These are phyloP conservation scores for Aspergillus uvarum DNA, from an alignment of 2,329 filamentous ascomycete species.

Conservation along the genomic window DNA sequence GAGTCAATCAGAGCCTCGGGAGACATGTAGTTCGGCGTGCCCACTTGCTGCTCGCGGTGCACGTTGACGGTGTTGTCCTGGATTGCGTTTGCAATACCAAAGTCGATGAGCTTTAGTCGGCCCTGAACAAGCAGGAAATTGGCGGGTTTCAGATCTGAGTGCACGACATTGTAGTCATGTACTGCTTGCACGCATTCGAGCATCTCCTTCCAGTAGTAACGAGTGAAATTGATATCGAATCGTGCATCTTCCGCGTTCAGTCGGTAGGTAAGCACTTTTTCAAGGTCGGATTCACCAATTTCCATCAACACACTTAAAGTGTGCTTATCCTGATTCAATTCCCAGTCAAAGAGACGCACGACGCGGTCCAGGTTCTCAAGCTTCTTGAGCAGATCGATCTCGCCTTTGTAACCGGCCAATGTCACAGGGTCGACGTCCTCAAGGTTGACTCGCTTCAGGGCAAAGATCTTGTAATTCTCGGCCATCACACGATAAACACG, in stretches of 20 bases:
- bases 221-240: slow-evolving; percentile 85
- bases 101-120: slow-evolving; percentile 92
- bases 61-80: slow-evolving; percentile 97
- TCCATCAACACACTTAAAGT: slow-evolving; percentile 93
- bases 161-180: slow-evolving; percentile 87
- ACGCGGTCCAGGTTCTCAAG: slow-evolving; percentile 84
- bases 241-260: slow-evolving; percentile 69
- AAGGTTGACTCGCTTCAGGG: slow-evolving; percentile 86
- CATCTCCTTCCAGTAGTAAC: slow-evolving; percentile 99
- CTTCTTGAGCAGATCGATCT: slow-evolving; percentile 86
- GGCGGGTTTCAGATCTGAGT: slow-evolving; percentile 94
- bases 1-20: slow-evolving; percentile 90
- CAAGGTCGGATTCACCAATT: slow-evolving; percentile 90
- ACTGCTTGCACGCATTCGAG: slow-evolving; percentile 90
- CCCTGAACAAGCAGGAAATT: slow-evolving; percentile 95
- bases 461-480: slow-evolving; percentile 94
- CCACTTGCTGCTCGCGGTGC: slow-evolving; percentile 90
- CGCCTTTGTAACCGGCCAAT: slow-evolving; percentile 85
- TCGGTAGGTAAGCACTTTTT: slow-evolving; percentile 74
- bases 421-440: slow-evolving; percentile 84
- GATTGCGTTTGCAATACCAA: slow-evolving; percentile 97
- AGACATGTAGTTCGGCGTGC: slow-evolving; percentile 98
- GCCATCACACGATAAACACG: slow-evolving; percentile 97
- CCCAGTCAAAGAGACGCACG: slow-evolving; percentile 85
- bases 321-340: slow-evolving; percentile 89